A percentile compares a stretch with the other conserved stretches of the same genome.
These are phyloP conservation scores for Aspergillus aculeatus DNA, from an alignment of 2,329 filamentous ascomycete genomes.

Conservation along the genomic window DNA sequence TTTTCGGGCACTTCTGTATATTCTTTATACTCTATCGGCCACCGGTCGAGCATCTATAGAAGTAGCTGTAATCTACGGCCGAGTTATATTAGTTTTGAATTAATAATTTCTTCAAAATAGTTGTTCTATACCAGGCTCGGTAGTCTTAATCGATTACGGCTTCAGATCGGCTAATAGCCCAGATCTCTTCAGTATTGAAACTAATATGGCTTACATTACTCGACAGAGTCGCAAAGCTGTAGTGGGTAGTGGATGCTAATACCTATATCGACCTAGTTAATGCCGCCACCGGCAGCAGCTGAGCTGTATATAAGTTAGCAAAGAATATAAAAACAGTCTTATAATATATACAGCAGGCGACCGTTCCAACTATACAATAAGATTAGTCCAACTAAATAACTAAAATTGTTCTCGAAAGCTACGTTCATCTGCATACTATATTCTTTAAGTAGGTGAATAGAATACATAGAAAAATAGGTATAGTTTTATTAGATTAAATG, in stretches of 20 bases:
- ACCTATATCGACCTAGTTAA: not conserved
- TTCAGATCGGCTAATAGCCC: not conserved
- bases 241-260: not conserved
- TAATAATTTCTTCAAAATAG: not conserved
- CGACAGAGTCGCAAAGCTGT: not conserved
- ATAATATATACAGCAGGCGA: not conserved
- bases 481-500: not conserved
- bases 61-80: not conserved
- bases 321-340: not conserved
- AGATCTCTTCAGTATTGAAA: not conserved
- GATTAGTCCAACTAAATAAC: not conserved
- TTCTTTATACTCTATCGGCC: not conserved
- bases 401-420: not conserved
- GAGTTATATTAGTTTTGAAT: not conserved
- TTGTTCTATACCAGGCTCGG: not conserved
- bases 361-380: not conserved
- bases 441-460: not conserved
- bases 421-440: not conserved
- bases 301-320: not conserved
- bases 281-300: not conserved
- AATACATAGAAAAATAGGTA: not conserved
- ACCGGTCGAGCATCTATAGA: conserved; percentile 1
- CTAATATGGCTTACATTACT: not conserved
- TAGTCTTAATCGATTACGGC: not conserved
- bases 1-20: not conserved